These are phyloP conservation scores for Hepatocystis sp. DNA, from an alignment of 169 alveolate species.

Conservation along the genomic window DNA sequence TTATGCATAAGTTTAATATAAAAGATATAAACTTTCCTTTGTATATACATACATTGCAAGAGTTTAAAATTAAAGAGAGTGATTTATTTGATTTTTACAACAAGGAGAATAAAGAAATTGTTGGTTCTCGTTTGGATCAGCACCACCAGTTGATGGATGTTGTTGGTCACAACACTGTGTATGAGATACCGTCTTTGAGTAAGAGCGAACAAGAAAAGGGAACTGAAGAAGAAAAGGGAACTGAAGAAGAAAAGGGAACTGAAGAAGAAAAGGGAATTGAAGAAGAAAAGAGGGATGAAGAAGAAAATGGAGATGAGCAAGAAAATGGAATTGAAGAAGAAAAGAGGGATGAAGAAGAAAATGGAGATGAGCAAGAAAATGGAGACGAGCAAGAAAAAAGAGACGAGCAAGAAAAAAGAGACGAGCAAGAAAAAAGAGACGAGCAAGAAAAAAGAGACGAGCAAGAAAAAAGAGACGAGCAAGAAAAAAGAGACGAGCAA, in stretches of 20 bases:
- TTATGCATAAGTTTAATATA: conserved; percentile 65
- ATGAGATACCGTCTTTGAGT: not conserved
- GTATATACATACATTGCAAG: conserved; percentile 35
- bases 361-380: not conserved
- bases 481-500: not conserved
- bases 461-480: not conserved
- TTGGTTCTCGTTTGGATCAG: no score
- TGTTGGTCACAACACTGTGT: conserved; percentile 5
- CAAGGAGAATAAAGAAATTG: no score
- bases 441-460: not conserved
- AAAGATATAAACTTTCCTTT: conserved; percentile 55
- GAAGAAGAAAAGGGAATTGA: conserved; percentile 8
- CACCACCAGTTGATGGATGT: no score
- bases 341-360: not conserved
- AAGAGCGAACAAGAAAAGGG: not conserved
- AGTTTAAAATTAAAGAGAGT: conserved; percentile 38
- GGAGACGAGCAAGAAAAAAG: conserved; percentile 6
- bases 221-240: conserved; percentile 5
- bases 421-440: not conserved
- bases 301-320: conserved; percentile 11
- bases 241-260: not conserved
- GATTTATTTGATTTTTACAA: conserved; percentile 72
- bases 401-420: not conserved
- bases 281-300: conserved; percentile 11
- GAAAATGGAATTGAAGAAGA: not conserved